Percentiles rank a stretch among this genome's conserved stretches.
Conservation (phyloP, 345 rosid genomes). For the Euclidium syriacum region DNA sequence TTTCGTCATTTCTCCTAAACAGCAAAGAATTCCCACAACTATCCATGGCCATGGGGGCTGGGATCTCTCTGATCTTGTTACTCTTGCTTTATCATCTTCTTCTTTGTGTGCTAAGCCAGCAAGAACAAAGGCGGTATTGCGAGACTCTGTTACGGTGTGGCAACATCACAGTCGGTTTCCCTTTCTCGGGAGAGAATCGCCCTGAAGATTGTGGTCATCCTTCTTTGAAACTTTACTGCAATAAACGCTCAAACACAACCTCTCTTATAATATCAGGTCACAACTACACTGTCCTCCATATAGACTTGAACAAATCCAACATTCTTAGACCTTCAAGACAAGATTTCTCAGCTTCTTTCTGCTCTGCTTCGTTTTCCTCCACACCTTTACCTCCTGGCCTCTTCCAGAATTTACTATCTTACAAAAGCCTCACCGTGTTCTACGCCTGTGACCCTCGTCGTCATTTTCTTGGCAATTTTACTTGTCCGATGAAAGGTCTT, state of each 20-base stretch:
- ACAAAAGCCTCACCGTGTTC: conserved; percentile 7
- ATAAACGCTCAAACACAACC: neutral
- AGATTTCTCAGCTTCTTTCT: conserved; percentile 12
- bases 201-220: conserved; percentile 6
- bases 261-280: neutral
- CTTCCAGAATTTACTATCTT: neutral
- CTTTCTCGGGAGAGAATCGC: conserved; percentile 36
- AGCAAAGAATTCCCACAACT: neutral
- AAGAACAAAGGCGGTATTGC: neutral
- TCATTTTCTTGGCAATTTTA: neutral
- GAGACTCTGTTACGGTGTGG: conserved; percentile 25
- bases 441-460: conserved; percentile 9
- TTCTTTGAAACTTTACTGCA: conserved; percentile 26
- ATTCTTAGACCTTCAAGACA: conserved; percentile 24
- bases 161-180: conserved; percentile 17
- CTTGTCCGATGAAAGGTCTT: conserved; percentile 1
- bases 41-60: neutral
- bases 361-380: neutral
- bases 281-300: conserved; percentile 18
- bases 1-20: neutral
- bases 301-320: neutral
- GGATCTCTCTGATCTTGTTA: neutral
- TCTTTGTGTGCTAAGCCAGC: neutral
- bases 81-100: conserved; percentile 8
- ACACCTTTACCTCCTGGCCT: conserved; percentile 6